A percentile compares a stretch with the other conserved stretches of the same genome.
phyloP scores from a whole-genome alignment of 129 eudicot species.

The Apium graveolens region DNA sequence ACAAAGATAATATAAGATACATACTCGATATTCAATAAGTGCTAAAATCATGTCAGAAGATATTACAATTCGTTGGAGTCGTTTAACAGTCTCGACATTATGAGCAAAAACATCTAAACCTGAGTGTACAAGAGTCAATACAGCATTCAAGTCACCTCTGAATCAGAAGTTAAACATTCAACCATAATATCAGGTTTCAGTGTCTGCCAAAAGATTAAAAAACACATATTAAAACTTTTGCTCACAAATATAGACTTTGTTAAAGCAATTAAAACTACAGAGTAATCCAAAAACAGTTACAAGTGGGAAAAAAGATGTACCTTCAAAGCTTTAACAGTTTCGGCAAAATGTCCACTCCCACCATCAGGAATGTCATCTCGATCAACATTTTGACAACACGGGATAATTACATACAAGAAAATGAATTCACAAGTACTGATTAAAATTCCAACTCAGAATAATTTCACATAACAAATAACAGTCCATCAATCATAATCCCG shows the following conservation, averaged over 20 bases:
- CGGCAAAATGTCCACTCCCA: constrained; percentile 94
- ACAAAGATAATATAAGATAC: too few relatives aligned
- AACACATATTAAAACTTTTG: neutral
- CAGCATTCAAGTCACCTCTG: constrained; percentile 81
- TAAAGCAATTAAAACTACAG: neutral
- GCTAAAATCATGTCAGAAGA: too few relatives aligned
- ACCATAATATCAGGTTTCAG: constrained; percentile 89
- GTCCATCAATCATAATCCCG: too few relatives aligned
- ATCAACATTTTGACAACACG: too few relatives aligned
- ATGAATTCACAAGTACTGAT: too few relatives aligned
- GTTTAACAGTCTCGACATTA: constrained; percentile 79
- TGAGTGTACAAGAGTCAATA: constrained; percentile 68
- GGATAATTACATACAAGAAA: too few relatives aligned
- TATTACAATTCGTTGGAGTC: constrained; percentile 81
- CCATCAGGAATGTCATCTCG: constrained; percentile 96
- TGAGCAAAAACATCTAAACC: constrained; percentile 99
- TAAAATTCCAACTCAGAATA: too few relatives aligned
- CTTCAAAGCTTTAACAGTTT: constrained; percentile 91
- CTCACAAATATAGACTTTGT: neutral
- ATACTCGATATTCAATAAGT: too few relatives aligned
- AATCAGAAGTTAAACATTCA: constrained; percentile 95
- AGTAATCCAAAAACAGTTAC: neutral
- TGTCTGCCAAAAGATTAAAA: constrained; percentile 36
- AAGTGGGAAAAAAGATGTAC: constrained; percentile 15
- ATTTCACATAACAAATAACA: too few relatives aligned